Percentiles rank a stretch among this genome's conserved stretches.
phyloP scores from a whole-genome alignment of 148 eudicot species.

The Arbutus unedo region DNA sequence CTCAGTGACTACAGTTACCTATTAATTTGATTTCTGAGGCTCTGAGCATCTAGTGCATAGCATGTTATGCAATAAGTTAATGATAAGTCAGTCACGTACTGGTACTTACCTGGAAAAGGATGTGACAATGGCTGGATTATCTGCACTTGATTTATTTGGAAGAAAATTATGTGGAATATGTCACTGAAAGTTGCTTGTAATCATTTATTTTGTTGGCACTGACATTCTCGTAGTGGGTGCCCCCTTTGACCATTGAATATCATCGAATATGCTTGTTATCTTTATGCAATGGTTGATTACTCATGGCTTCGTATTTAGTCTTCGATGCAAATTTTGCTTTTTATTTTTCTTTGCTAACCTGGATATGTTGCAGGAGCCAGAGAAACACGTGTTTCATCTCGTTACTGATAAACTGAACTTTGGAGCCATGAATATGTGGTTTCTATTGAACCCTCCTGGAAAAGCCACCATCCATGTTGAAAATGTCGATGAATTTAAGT shows the following conservation, averaged over 20 bases:
- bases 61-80: background rate
- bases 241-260: background rate
- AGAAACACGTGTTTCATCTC: slow-evolving; percentile 87
- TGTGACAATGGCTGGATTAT: background rate
- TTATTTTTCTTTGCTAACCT: background rate
- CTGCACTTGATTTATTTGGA: background rate
- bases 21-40: no score
- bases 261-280: background rate
- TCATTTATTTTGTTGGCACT: background rate
- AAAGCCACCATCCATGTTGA: slow-evolving; percentile 88
- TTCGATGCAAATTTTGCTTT: slow-evolving; percentile 2
- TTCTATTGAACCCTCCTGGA: slow-evolving; percentile 73
- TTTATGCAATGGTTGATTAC: background rate
- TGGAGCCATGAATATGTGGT: slow-evolving; percentile 96
- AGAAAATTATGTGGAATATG: background rate
- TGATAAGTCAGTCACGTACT: background rate
- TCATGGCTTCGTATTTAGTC: background rate
- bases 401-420: slow-evolving; percentile 86
- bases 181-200: background rate
- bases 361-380: slow-evolving; percentile 61
- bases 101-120: background rate
- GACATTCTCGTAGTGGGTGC: background rate
- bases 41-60: no score
- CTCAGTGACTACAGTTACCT: background rate
- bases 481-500: slow-evolving; percentile 84